Percentiles rank a stretch among this genome's conserved stretches.
These are phyloP conservation scores for Withania somnifera DNA, from an alignment of 305 asterid species.

Conservation along the genomic window DNA sequence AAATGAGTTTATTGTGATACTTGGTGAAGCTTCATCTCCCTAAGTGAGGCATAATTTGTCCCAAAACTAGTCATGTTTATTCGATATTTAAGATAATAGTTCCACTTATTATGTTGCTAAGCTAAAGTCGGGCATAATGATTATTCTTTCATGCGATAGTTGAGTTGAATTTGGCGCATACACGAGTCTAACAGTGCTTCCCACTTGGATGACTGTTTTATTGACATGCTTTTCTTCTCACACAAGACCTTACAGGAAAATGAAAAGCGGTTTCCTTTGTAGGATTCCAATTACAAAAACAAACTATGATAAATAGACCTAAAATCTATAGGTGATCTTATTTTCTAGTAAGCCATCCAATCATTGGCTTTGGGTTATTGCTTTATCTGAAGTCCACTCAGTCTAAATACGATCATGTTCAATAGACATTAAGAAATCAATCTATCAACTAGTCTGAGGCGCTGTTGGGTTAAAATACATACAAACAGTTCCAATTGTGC, in stretches of 20 bases:
- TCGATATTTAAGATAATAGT: background rate
- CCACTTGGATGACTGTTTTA: background rate
- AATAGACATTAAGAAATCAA: background rate
- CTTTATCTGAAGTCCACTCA: background rate
- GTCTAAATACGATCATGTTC: background rate
- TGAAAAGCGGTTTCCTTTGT: background rate
- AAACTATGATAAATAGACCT: background rate
- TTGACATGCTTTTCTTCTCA: background rate
- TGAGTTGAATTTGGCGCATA: background rate
- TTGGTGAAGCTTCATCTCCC: background rate
- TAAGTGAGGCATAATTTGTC: no score
- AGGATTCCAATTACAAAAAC: background rate
- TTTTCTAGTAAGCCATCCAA: background rate
- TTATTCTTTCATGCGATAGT: background rate
- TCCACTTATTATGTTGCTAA: background rate
- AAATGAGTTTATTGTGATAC: no score
- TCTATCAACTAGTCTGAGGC: background rate
- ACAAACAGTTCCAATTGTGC: background rate
- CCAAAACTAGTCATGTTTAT: no score
- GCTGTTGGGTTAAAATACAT: background rate
- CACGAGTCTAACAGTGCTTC: background rate
- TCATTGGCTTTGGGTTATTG: background rate
- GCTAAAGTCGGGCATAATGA: background rate
- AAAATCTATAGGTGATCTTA: background rate
- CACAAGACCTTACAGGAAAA: background rate